Evolutionary conservation across 78 protist species (phyloP).

Genomic region (Dictyostelium brefeldianum): DNA sequence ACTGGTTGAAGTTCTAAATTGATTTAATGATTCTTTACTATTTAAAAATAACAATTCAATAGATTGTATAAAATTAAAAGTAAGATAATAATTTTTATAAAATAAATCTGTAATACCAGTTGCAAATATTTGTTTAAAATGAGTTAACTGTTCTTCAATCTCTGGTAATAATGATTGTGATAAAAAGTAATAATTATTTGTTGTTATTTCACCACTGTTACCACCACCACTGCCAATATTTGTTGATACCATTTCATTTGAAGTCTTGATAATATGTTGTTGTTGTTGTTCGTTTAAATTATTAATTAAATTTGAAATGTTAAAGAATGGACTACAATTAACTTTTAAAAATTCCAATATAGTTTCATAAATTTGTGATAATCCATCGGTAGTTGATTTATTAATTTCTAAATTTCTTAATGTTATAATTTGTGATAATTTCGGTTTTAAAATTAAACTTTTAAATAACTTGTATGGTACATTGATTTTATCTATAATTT

Average conservation of each 20-base stretch:
- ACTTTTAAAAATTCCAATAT: slow-evolving; percentile 9
- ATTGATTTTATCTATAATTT: slow-evolving; percentile 31
- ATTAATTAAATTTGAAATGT: background rate
- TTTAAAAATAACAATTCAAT: slow-evolving; percentile 13
- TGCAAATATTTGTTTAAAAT: slow-evolving; percentile 47
- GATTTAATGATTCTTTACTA: background rate
- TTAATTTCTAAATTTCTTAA: slow-evolving; percentile 26
- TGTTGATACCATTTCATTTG: background rate
- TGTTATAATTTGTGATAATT: slow-evolving; percentile 9
- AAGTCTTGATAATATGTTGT: background rate
- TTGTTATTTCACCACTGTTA: background rate
- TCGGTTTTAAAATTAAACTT: slow-evolving; percentile 35
- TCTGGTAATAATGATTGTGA: slow-evolving; percentile 56
- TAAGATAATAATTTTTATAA: slow-evolving; percentile 17
- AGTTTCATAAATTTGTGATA: slow-evolving; percentile 26
- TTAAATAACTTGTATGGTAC: slow-evolving; percentile 50
- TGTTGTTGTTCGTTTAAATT: slow-evolving; percentile 1
- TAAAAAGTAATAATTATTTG: slow-evolving; percentile 32
- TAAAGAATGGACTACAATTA: slow-evolving; percentile 8
- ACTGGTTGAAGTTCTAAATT: slow-evolving; percentile 7
- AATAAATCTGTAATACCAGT: slow-evolving; percentile 73
- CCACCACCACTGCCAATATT: background rate
- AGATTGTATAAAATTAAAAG: slow-evolving; percentile 16
- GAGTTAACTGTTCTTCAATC: slow-evolving; percentile 37
- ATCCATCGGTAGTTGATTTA: slow-evolving; percentile 36